A percentile compares a stretch with the other conserved stretches of the same genome.
Evolutionary conservation across 768 basidiomycete species (phyloP).

Genomic region (Suillus alpinus): DNA sequence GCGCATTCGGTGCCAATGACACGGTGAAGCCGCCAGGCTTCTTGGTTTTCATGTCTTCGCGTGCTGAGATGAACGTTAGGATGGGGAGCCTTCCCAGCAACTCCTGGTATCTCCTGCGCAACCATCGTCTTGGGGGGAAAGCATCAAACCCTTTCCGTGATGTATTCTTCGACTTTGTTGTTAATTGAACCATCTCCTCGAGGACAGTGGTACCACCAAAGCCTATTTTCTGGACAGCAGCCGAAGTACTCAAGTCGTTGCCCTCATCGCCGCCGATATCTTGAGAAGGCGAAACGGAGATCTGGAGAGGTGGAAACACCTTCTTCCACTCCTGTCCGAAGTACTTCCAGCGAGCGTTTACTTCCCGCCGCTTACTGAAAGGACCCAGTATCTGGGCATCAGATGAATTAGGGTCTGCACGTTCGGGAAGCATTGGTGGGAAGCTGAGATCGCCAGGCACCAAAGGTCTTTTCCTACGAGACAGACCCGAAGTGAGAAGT

Average conservation of each 20-base stretch:
- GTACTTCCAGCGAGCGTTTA: conserved; percentile 70
- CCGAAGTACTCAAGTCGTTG: conserved; percentile 13
- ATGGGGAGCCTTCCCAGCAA: conserved; percentile 63
- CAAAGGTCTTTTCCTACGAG: conserved; percentile 47
- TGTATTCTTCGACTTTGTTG: conserved; percentile 30
- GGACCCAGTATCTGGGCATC: conserved; percentile 61
- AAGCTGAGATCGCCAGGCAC: conserved; percentile 35
- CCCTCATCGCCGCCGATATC: conserved; percentile 2
- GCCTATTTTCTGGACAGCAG: conserved; percentile 35
- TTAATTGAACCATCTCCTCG: conserved; percentile 45
- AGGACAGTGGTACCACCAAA: conserved; percentile 43
- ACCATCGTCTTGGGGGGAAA: conserved; percentile 24
- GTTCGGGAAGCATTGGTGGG: conserved; percentile 58
- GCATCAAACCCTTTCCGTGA: conserved; percentile 23
- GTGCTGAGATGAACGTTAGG: conserved; percentile 34
- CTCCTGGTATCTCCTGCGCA: conserved; percentile 53
- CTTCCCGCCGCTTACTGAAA: conserved; percentile 70
- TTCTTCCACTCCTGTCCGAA: conserved; percentile 55
- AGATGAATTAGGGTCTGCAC: conserved; percentile 53
- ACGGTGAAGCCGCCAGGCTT: conserved; percentile 25
- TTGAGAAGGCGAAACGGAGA: conserved; percentile 27
- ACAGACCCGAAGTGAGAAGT: conserved; percentile 52
- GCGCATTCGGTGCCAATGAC: conserved; percentile 29
- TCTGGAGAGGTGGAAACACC: conserved; percentile 58
- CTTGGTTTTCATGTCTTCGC: conserved; percentile 1